phyloP scores from a whole-genome alignment of 345 rosid genomes.

The Brassica carinata region DNA sequence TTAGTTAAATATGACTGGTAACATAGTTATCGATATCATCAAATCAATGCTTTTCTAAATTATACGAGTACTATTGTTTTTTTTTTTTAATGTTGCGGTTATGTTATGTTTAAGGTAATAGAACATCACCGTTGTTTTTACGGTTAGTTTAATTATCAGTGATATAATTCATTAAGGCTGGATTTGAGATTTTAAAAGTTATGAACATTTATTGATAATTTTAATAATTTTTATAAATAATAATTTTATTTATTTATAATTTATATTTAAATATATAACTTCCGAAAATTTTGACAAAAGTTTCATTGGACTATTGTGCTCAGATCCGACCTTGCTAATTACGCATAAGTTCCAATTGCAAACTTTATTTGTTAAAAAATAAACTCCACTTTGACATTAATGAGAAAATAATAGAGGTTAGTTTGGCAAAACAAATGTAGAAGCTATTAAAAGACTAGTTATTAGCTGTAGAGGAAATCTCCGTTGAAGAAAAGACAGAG shows the following conservation, averaged over 20 bases:
- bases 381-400: neutral
- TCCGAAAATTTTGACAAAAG: neutral
- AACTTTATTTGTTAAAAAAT: neutral
- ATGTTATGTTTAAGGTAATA: neutral
- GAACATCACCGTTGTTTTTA: neutral
- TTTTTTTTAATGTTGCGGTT: neutral
- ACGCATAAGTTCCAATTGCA: neutral
- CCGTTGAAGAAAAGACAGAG: slow-evolving; percentile 53
- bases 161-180: neutral
- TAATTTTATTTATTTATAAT: no score
- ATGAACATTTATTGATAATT: neutral
- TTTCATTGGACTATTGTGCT: neutral
- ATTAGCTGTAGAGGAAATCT: slow-evolving; percentile 24
- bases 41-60: neutral
- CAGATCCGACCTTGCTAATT: neutral
- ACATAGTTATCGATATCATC: neutral
- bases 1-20: neutral
- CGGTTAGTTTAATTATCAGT: neutral
- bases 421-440: neutral
- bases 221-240: no score
- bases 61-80: neutral
- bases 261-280: neutral
- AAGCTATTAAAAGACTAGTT: neutral
- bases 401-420: slow-evolving; percentile 1
- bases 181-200: neutral